Evolutionary conservation across 2,329 filamentous ascomycete genomes (phyloP).

Genomic region (Amphichorda felina): DNA sequence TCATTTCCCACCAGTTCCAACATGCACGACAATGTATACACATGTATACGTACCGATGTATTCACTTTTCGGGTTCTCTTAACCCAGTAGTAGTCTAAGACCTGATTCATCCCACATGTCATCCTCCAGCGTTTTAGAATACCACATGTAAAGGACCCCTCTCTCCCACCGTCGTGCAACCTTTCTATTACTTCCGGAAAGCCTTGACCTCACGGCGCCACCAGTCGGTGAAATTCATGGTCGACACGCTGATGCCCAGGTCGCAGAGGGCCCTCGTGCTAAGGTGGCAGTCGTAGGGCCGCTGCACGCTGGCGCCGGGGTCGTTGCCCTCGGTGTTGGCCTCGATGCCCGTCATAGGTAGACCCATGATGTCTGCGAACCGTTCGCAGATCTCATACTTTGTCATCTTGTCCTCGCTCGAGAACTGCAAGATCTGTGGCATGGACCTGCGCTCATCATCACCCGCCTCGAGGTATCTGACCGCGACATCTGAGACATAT

Average conservation of each 20-base stretch:
- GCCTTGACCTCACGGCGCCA: constrained; percentile 57
- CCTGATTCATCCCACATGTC: too few species aligned
- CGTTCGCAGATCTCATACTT: constrained; percentile 81
- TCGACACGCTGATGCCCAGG: constrained; percentile 62
- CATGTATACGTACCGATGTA: too few species aligned
- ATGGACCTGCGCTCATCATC: constrained; percentile 39
- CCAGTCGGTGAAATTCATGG: constrained; percentile 68
- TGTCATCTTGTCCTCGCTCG: constrained; percentile 73
- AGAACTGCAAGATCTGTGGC: constrained; percentile 70
- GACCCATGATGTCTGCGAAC: constrained; percentile 68
- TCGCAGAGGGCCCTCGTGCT: constrained; percentile 64
- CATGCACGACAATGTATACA: too few species aligned
- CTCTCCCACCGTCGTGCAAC: too few species aligned
- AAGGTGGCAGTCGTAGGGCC: constrained; percentile 82
- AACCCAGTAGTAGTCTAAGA: too few species aligned
- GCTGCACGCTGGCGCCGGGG: constrained; percentile 57
- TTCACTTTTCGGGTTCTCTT: too few species aligned
- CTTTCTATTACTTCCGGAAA: constrained; percentile 40
- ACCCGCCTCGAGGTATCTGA: constrained; percentile 47
- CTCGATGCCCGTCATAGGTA: constrained; percentile 56
- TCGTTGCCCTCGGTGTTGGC: constrained; percentile 62
- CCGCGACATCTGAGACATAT: constrained; percentile 57
- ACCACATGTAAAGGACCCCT: too few species aligned
- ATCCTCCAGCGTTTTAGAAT: too few species aligned
- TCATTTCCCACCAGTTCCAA: too few species aligned